Percentiles rank a stretch among this genome's conserved stretches.
These are phyloP conservation scores for Colletotrichum sojae DNA, from an alignment of 2,329 filamentous ascomycete genomes.

Conservation along the genomic window DNA sequence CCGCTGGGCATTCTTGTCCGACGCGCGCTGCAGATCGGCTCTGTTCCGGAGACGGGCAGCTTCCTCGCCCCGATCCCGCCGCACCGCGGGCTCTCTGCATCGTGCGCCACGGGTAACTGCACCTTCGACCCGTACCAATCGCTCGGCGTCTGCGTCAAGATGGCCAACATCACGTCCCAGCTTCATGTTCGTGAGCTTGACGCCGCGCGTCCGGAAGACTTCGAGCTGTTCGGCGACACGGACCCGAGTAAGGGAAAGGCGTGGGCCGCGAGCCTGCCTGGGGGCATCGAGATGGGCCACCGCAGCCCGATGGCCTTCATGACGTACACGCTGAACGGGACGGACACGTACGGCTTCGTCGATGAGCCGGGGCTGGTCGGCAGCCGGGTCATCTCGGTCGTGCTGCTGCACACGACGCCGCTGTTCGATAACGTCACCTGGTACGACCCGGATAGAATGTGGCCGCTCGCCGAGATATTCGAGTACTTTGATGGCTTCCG, in stretches of 20 bases:
- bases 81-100: too few relatives aligned
- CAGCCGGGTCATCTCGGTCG: neutral
- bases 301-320: neutral
- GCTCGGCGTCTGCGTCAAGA: conserved; percentile 16
- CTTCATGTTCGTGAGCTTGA: neutral
- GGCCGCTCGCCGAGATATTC: neutral
- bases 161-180: conserved; percentile 4
- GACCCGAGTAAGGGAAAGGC: too few relatives aligned
- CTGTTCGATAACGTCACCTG: neutral
- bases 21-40: too few relatives aligned
- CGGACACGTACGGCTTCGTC: neutral
- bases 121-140: conserved; percentile 17
- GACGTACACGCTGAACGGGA: neutral
- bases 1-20: too few relatives aligned
- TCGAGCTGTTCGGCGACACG: too few relatives aligned
- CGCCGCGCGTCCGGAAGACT: too few relatives aligned
- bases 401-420: neutral
- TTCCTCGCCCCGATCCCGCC: neutral
- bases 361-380: neutral
- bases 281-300: neutral
- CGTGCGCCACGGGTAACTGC: conserved; percentile 22
- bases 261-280: neutral
- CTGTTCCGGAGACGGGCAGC: neutral
- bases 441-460: neutral
- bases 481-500: neutral